phyloP scores from a whole-genome alignment of 2,329 filamentous ascomycete species.

The Rutstroemia sp. region DNA sequence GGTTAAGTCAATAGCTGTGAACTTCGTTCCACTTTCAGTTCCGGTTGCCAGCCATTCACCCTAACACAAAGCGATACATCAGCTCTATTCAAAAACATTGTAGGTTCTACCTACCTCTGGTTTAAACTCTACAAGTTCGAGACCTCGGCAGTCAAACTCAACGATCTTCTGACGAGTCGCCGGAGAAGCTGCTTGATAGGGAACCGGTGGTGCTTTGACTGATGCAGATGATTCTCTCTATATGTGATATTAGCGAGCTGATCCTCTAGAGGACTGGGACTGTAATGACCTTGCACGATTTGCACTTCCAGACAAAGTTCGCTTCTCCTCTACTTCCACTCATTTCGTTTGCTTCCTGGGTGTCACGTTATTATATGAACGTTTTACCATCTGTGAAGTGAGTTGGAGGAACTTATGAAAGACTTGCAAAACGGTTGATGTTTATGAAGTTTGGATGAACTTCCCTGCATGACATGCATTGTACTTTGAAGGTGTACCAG shows the following conservation, averaged over 20 bases:
- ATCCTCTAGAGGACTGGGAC: background rate
- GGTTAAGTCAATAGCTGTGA: conserved; percentile 69
- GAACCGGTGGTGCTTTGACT: conserved; percentile 65
- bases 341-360: conserved; percentile 79
- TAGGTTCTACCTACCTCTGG: conserved; percentile 57
- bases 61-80: conserved; percentile 35
- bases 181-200: conserved; percentile 66
- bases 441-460: conserved; percentile 79
- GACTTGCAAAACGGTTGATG: conserved; percentile 72
- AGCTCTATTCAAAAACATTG: background rate
- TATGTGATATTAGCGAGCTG: background rate
- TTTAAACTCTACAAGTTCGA: conserved; percentile 88
- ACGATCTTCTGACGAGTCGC: conserved; percentile 73
- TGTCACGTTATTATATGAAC: background rate
- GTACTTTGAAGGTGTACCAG: conserved; percentile 96
- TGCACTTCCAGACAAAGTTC: conserved; percentile 99
- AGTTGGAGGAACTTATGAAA: background rate
- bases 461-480: conserved; percentile 96
- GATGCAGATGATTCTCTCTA: conserved; percentile 80
- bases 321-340: conserved; percentile 91
- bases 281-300: conserved; percentile 81
- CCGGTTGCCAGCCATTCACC: conserved; percentile 88
- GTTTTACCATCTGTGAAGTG: background rate
- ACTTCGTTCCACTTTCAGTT: conserved; percentile 71
- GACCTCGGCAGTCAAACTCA: conserved; percentile 86